Evolutionary conservation across 2,329 filamentous ascomycete genomes (phyloP), one percentile per base, ranked within the genome.

Genomic region (Fusarium multiceps): DNA sequence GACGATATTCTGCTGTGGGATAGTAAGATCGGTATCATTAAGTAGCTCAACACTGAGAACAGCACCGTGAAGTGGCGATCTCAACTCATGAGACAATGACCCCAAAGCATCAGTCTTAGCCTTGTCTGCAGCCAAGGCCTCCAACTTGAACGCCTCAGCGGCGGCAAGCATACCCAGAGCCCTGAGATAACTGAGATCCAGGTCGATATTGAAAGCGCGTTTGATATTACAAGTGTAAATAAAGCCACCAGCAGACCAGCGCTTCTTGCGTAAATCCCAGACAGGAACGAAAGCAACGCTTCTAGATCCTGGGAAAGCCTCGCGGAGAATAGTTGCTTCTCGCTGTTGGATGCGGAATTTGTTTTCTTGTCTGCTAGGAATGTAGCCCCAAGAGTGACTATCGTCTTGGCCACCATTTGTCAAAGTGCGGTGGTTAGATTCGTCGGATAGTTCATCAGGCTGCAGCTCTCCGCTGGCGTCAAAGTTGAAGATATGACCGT

Each of bases 11-110:
- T 79, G 78, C 66, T 88, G 86, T 7, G 82, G 80, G 2, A 80
- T 79, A 42, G 80, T 81, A 32, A 88, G 78, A 0, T 77, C 63
- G 0, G 85, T 87, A n/a, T 88, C 86, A 6, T 83, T 81, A 1
- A 90, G 72, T 6, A 89, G 75, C 66, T 88, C 86, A 2, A 82
- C 80, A 54, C 80, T 87, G 0, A 86, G 83, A 0, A 90, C 77
- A 32, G 90, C 85, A 4, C 88, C 88, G 58, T 90, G 88, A 1
- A 90, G 78, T 0, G 88, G 88, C 3, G 85, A 88, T 7, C 88
- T 82, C 16, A 90, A 77, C 72, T 90, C 88, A 71, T 90, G 88
- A 5, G 85, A 88, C 8, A 90, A 83, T 2, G 85, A 89, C 1
- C 86, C 85, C 10, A 90, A 82, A 37, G 89, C 85, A 59, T 89